Percentiles rank a stretch among this genome's conserved stretches.
These are phyloP conservation scores for Fusarium sp. DNA, from an alignment of 2,329 filamentous ascomycete genomes.

Conservation along the genomic window DNA sequence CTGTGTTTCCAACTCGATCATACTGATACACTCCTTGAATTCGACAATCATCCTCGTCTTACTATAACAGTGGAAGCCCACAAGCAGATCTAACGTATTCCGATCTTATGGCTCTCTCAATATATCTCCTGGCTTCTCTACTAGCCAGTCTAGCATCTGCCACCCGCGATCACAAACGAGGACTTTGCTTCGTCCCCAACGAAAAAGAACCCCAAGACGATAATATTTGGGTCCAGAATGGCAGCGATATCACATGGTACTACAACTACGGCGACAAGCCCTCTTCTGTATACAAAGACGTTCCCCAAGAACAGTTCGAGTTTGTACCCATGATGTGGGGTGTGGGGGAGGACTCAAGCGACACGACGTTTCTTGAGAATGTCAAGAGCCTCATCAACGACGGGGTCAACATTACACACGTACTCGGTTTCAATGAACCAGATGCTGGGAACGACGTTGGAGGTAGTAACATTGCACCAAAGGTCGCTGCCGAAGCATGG, in stretches of 20 bases:
- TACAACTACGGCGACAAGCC: slow-evolving; percentile 80
- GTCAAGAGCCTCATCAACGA: slow-evolving; percentile 67
- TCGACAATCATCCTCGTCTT: too few relatives aligned
- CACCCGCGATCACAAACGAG: slow-evolving; percentile 69
- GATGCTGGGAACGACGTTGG: slow-evolving; percentile 69
- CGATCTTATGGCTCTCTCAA: slow-evolving; percentile 23
- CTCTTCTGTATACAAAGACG: slow-evolving; percentile 62
- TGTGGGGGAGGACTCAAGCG: slow-evolving; percentile 59
- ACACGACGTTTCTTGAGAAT: slow-evolving; percentile 71
- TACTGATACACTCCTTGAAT: too few relatives aligned
- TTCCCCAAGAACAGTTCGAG: slow-evolving; percentile 69
- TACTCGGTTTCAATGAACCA: slow-evolving; percentile 85
- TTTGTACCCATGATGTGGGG: slow-evolving; percentile 90
- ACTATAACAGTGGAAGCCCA: too few relatives aligned
- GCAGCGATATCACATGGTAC: slow-evolving; percentile 80
- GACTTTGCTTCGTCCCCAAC: slow-evolving; percentile 76
- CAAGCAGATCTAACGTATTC: background rate
- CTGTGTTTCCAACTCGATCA: too few relatives aligned
- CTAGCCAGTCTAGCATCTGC: slow-evolving; percentile 46
- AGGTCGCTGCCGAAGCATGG: slow-evolving; percentile 75
- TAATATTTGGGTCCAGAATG: slow-evolving; percentile 69
- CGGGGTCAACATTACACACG: slow-evolving; percentile 71
- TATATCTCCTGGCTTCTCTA: slow-evolving; percentile 35
- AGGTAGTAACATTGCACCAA: slow-evolving; percentile 72
- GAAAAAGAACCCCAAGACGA: slow-evolving; percentile 70